Base-by-base conservation (phyloP, 805 yeast genomes). In the Candida argentea region DNA sequence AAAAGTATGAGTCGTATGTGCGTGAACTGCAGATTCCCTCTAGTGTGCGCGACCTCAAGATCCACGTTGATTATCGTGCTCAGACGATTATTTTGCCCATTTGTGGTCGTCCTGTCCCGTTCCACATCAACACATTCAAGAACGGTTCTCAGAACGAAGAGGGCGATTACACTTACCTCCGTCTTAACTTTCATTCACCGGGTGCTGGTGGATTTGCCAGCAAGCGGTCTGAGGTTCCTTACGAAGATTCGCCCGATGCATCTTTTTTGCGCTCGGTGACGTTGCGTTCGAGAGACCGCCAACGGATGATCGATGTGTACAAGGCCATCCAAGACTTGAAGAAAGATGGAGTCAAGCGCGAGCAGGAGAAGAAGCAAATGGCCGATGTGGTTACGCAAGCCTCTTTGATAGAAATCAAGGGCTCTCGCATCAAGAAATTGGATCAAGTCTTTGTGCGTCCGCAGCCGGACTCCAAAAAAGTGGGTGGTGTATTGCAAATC, bases 301-400 rank as follows among this genome's bases (percentile, higher is more conserved):
- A 85, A 38, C 73, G 95, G 52, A 81, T 91, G 82, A 61, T 79
- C 26, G 95, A 87, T 39, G 87, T 85, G 6, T 78, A 81, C 61
- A 83, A 81, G 49, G 83, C 84, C 38, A 89, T 91, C 42, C 77
- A 82, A 33, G 98, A 89, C 35, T 68, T 91, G 67, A 89, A 89
- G 64, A 85, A 84, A 49, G 94, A 81, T 38, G 79, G 93, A 9
- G 81, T 80, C 17, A 87, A 89, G 56, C 70, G 93, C 45, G 97
- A 91, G 42, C 75, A 78, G 32, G 97, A 89, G 52, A 76, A 76
- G 53, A 85, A 84, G 56, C 93, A 81, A 43, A 64, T 86, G 61
- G 95, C 91, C 4, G 98, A 91, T 49, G 95, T 89, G 29, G 89
- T 89, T 17, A 77, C 82, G 26, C 98, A 89, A 59, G 97, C 87